phyloP scores from a whole-genome alignment of 371 early-diverging fungal species.

The Gilbertella persicaria region DNA sequence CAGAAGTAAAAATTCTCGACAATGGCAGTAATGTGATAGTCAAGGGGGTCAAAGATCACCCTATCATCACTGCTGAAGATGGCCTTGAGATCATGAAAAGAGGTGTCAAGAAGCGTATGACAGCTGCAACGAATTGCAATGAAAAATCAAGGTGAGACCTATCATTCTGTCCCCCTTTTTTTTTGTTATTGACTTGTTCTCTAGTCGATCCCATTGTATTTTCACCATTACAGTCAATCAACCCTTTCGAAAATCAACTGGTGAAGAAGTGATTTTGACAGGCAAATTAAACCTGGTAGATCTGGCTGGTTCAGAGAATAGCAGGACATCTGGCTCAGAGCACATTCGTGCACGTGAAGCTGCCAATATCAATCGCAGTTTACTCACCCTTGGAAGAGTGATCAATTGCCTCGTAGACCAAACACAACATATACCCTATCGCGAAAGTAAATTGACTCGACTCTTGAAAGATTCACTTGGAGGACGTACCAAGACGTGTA shows the following conservation, averaged over 20 bases:
- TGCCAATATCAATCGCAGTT: conserved; percentile 86
- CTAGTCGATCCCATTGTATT: conserved; percentile 91
- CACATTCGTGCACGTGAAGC: conserved; percentile 89
- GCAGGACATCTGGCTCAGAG: conserved; percentile 89
- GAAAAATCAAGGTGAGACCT: conserved; percentile 72
- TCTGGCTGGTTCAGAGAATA: conserved; percentile 97
- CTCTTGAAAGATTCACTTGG: conserved; percentile 96
- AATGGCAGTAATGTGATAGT: conserved; percentile 71
- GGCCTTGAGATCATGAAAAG: conserved; percentile 75
- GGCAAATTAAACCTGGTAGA: conserved; percentile 97
- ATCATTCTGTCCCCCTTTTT: neutral
- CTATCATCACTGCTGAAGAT: conserved; percentile 71
- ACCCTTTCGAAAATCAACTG: conserved; percentile 74
- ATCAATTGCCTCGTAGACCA: conserved; percentile 89
- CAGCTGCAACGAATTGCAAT: conserved; percentile 90
- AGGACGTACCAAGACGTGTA: conserved; percentile 92
- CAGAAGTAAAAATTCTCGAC: conserved; percentile 64
- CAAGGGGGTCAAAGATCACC: conserved; percentile 79
- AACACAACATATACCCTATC: conserved; percentile 86
- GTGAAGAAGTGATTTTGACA: conserved; percentile 81
- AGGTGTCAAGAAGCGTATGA: conserved; percentile 79
- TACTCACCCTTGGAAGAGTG: conserved; percentile 91
- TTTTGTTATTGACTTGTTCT: neutral
- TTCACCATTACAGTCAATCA: conserved; percentile 89
- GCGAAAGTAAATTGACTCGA: conserved; percentile 94